Conservation (phyloP, 2,329 filamentous ascomycete genomes). For the Alternaria gaisen region DNA sequence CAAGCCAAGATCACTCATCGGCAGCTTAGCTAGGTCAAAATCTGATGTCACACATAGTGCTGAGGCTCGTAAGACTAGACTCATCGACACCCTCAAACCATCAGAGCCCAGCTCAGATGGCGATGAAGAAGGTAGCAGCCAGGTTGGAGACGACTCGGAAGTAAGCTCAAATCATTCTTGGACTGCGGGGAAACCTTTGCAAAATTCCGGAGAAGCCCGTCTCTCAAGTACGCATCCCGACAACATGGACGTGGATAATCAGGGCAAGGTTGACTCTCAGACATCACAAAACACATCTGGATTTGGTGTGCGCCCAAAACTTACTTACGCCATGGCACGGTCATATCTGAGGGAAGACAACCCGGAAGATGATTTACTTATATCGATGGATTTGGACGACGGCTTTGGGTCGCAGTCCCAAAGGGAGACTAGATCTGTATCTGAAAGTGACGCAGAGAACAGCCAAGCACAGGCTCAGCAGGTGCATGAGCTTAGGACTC, state of each 20-base stretch:
- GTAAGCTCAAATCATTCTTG: neutral
- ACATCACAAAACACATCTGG: constrained; percentile 34
- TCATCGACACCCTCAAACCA: constrained; percentile 45
- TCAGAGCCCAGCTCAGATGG: constrained; percentile 36
- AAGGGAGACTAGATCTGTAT: constrained; percentile 25
- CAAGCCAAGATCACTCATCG: constrained; percentile 30
- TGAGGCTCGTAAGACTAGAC: constrained; percentile 36
- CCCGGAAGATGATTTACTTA: constrained; percentile 51
- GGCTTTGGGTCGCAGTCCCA: constrained; percentile 27
- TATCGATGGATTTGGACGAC: constrained; percentile 47
- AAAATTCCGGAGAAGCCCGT: neutral
- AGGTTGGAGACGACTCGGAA: constrained; percentile 27
- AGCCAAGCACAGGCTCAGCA: constrained; percentile 62
- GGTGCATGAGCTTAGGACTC: constrained; percentile 66
- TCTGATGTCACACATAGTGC: constrained; percentile 43
- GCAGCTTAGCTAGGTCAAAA: constrained; percentile 40
- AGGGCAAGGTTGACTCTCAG: constrained; percentile 34
- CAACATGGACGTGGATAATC: constrained; percentile 33
- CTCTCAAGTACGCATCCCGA: constrained; percentile 7
- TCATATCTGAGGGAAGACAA: constrained; percentile 66
- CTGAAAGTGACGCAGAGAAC: constrained; percentile 56
- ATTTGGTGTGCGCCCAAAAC: constrained; percentile 49
- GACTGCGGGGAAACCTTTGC: neutral
- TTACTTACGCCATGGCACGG: constrained; percentile 68
- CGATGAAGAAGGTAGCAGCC: constrained; percentile 35